Evolutionary conservation across 2,329 filamentous ascomycete genomes (phyloP).

Genomic region (Falciphora oryzae): DNA sequence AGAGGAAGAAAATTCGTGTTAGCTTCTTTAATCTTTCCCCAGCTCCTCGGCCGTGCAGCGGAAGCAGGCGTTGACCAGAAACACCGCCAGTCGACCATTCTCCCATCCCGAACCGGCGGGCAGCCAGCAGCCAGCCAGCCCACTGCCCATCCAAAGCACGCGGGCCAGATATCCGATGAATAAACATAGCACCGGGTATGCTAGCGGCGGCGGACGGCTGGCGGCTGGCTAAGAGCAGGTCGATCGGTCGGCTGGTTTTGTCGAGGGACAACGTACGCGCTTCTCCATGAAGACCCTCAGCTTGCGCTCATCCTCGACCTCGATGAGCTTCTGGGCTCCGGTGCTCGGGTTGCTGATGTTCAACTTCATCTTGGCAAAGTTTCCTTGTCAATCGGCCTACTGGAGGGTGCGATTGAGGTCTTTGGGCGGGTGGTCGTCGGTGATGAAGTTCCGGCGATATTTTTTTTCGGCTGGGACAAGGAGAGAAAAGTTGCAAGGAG

Average conservation of each 20-base stretch:
- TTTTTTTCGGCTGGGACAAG: conserved; percentile 10
- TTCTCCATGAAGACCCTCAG: conserved; percentile 59
- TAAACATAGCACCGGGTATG: not conserved
- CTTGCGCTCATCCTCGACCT: conserved; percentile 99
- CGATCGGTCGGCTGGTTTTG: conserved; percentile 5
- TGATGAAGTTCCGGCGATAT: conserved; percentile 4
- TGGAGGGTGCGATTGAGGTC: conserved; percentile 20
- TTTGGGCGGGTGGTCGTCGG: conserved; percentile 3
- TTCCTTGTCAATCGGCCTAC: not conserved
- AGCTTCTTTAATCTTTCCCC: not conserved
- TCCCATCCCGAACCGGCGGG: not conserved
- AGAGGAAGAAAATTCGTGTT: not conserved
- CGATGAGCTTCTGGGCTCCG: conserved; percentile 99
- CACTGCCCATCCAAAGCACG: not conserved
- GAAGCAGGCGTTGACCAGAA: not conserved
- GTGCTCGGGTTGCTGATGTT: conserved; percentile 89
- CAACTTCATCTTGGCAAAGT: conserved; percentile 35
- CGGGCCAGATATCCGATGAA: not conserved
- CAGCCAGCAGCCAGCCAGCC: not conserved
- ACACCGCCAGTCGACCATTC: not conserved
- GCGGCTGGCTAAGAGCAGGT: not conserved
- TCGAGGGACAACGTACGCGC: conserved; percentile 16
- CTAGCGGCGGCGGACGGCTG: conserved; percentile 10
- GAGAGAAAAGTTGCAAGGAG: conserved; percentile 12
- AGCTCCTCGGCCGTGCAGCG: not conserved